Evolutionary conservation across 495 filamentous ascomycete species (phyloP).

Genomic region (Penicillium paxilli): DNA sequence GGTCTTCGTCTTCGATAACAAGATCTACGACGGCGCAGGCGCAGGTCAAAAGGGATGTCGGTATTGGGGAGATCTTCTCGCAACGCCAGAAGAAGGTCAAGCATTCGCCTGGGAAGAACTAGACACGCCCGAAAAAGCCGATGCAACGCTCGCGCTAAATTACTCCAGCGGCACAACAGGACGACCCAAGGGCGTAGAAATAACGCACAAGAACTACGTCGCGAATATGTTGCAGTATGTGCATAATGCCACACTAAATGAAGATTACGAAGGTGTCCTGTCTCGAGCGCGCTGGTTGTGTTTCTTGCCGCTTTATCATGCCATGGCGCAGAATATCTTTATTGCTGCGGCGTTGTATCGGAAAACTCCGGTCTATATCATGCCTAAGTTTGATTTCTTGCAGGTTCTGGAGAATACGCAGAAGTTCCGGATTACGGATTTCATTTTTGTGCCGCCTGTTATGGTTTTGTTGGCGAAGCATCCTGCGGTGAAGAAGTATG

Average conservation of each 20-base stretch:
- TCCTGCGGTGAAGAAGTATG: slow-evolving; percentile 61
- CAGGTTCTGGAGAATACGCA: slow-evolving; percentile 69
- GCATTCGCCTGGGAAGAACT: slow-evolving; percentile 45
- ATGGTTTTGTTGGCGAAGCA: slow-evolving; percentile 72
- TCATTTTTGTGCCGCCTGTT: slow-evolving; percentile 67
- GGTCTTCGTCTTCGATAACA: slow-evolving; percentile 53
- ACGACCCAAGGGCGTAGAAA: slow-evolving; percentile 79
- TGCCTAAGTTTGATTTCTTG: slow-evolving; percentile 71
- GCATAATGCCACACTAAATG: slow-evolving; percentile 43
- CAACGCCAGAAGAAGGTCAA: slow-evolving; percentile 40
- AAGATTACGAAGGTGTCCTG: slow-evolving; percentile 42
- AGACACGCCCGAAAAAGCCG: slow-evolving; percentile 34
- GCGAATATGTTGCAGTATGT: slow-evolving; percentile 65
- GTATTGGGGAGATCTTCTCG: slow-evolving; percentile 54
- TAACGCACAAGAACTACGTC: slow-evolving; percentile 71
- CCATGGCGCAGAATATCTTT: slow-evolving; percentile 52
- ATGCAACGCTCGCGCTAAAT: slow-evolving; percentile 59
- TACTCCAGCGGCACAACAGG: slow-evolving; percentile 81
- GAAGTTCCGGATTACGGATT: slow-evolving; percentile 64
- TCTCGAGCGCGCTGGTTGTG: slow-evolving; percentile 45
- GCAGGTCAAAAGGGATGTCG: slow-evolving; percentile 36
- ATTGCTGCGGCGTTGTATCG: slow-evolving; percentile 41
- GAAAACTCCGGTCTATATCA: slow-evolving; percentile 62
- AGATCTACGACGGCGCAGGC: slow-evolving; percentile 39
- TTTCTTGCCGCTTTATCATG: slow-evolving; percentile 79